phyloP scores from a whole-genome alignment of 2,329 filamentous ascomycete species.

The Zymoseptoria crescenta region DNA sequence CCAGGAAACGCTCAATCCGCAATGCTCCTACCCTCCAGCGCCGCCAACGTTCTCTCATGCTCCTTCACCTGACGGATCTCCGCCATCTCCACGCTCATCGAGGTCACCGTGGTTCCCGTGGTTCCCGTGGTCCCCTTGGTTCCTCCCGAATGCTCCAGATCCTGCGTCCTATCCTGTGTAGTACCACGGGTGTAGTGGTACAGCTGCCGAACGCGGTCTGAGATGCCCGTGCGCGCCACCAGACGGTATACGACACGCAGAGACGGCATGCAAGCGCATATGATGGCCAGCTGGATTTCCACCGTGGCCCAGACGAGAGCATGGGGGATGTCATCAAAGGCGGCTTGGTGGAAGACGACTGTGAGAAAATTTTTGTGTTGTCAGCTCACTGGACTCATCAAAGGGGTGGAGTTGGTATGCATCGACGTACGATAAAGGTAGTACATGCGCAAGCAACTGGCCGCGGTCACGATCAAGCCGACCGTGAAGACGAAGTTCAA shows the following conservation, averaged over 20 bases:
- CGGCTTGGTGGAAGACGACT: neutral
- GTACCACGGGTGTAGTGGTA: neutral
- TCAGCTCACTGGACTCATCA: constrained; percentile 17
- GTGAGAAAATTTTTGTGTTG: constrained; percentile 22
- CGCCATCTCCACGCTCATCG: neutral
- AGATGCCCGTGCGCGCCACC: no score
- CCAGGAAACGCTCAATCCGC: no score
- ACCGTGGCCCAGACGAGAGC: constrained; percentile 16
- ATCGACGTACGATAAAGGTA: constrained; percentile 17
- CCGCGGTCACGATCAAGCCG: constrained; percentile 19
- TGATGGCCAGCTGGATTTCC: constrained; percentile 26
- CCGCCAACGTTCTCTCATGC: constrained; percentile 17
- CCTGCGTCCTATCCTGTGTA: no score
- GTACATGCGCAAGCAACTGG: constrained; percentile 19
- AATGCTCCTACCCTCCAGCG: no score
- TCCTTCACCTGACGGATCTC: neutral
- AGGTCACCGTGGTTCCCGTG: neutral
- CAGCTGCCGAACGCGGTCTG: no score
- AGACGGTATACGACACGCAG: constrained; percentile 24
- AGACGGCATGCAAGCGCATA: constrained; percentile 26
- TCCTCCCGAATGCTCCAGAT: neutral
- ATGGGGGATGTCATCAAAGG: no score
- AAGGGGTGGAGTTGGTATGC: constrained; percentile 13
- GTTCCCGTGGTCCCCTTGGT: no score
- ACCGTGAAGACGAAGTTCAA: constrained; percentile 20